These are phyloP conservation scores for Metschnikowia matae DNA, from an alignment of 805 yeast genomes.

Conservation along the genomic window DNA sequence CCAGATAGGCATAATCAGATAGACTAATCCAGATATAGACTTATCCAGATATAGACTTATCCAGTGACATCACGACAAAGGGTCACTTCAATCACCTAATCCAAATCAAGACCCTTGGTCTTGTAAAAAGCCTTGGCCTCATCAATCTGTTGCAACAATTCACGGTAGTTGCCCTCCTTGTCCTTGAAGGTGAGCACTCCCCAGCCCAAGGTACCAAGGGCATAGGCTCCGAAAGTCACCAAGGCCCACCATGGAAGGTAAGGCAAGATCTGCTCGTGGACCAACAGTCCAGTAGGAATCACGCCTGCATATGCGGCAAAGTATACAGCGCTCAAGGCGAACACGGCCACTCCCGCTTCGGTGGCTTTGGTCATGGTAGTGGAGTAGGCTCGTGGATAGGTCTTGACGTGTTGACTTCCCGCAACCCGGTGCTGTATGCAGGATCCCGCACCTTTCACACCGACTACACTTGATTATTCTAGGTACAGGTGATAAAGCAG, in stretches of 20 bases:
- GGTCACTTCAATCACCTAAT: background rate
- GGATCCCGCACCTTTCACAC: background rate
- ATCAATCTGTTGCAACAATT: constrained; percentile 52
- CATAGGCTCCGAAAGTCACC: constrained; percentile 65
- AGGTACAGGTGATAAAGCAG: too few species aligned
- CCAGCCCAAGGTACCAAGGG: constrained; percentile 63
- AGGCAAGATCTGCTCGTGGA: constrained; percentile 56
- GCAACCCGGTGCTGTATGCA: background rate
- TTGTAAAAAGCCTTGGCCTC: constrained; percentile 60
- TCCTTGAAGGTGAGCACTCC: constrained; percentile 68
- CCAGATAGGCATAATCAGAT: too few species aligned
- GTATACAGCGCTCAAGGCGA: constrained; percentile 49
- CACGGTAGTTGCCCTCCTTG: constrained; percentile 62
- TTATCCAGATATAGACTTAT: too few species aligned
- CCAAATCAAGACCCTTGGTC: constrained; percentile 51
- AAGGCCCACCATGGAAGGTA: constrained; percentile 68
- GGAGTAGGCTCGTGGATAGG: background rate
- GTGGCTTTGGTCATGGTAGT: constrained; percentile 61
- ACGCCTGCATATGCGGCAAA: constrained; percentile 47
- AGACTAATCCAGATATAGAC: too few species aligned
- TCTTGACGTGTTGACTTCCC: constrained; percentile 8
- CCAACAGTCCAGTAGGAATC: constrained; percentile 48
- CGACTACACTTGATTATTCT: too few species aligned
- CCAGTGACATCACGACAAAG: too few species aligned
- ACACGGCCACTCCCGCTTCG: constrained; percentile 48